Evolutionary conservation across 2,329 filamentous ascomycete genomes (phyloP).

Genomic region (Talaromyces sp.): DNA sequence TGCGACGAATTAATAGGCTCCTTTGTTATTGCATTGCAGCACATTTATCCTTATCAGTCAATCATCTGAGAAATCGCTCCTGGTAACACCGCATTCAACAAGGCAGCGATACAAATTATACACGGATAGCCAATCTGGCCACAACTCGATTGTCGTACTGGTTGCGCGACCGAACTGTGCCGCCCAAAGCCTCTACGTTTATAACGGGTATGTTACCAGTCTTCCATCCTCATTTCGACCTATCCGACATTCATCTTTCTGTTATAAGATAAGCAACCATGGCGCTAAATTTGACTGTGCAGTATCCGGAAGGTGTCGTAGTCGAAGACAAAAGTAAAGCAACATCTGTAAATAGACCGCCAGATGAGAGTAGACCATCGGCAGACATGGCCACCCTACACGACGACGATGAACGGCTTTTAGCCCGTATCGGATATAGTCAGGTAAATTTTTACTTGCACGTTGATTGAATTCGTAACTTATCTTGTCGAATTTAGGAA

Average conservation of each 20-base stretch:
- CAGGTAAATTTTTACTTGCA: conserved; percentile 45
- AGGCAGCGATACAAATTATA: not conserved
- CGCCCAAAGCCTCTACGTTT: not conserved
- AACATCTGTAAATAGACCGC: not conserved
- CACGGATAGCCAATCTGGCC: not conserved
- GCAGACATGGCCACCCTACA: conserved; percentile 43
- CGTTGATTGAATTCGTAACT: not conserved
- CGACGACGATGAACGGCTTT: conserved; percentile 58
- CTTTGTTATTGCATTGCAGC: not conserved
- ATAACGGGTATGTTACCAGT: conserved; percentile 2
- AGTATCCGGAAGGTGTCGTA: not conserved
- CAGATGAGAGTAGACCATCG: conserved; percentile 1
- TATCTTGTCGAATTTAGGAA: conserved; percentile 44
- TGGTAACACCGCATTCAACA: not conserved
- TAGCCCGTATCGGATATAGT: conserved; percentile 61
- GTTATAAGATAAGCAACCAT: conserved; percentile 5
- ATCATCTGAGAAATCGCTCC: not conserved
- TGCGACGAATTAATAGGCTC: not conserved
- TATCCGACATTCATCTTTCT: not conserved
- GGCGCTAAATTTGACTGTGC: conserved; percentile 8
- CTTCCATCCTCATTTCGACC: not conserved
- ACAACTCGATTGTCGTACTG: not conserved
- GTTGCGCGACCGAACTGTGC: not conserved
- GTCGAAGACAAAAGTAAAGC: conserved; percentile 4
- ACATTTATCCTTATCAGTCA: conserved; percentile 1